Conservation (phyloP, 192 early-diverging fungal species). For the Jimgerdemannia flammicorona region DNA sequence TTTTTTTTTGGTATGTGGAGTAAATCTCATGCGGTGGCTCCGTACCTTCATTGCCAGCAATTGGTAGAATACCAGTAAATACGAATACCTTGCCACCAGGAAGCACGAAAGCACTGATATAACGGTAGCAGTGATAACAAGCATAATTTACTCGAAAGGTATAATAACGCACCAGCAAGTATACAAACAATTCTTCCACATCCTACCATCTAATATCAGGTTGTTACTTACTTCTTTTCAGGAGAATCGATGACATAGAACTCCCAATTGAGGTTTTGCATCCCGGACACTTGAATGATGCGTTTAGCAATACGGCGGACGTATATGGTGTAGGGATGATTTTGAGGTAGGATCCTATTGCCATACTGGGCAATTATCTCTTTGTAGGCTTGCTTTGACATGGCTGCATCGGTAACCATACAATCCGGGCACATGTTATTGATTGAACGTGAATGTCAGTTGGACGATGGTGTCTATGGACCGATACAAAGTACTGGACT, state of each 20-base stretch:
- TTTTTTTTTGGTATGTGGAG: no score
- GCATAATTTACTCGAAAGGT: no score
- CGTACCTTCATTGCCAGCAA: constrained; percentile 64
- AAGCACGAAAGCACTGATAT: constrained; percentile 77
- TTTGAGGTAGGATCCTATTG: constrained; percentile 60
- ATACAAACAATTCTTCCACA: neutral
- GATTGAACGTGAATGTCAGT: no score
- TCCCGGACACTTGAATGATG: constrained; percentile 66
- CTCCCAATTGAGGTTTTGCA: constrained; percentile 82
- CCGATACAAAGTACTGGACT: no score
- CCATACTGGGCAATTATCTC: constrained; percentile 65
- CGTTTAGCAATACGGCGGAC: constrained; percentile 69
- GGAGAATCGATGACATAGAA: constrained; percentile 83
- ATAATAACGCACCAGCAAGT: no score
- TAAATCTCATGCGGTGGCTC: no score
- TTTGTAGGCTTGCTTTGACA: constrained; percentile 69
- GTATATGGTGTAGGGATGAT: constrained; percentile 55
- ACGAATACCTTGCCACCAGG: constrained; percentile 98
- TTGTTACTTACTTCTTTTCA: constrained; percentile 59
- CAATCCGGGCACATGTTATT: no score
- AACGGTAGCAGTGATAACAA: no score
- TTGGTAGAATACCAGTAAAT: constrained; percentile 87
- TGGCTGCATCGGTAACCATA: constrained; percentile 13
- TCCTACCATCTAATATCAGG: no score
- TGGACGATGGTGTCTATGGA: no score